Percentiles rank a stretch among this genome's conserved stretches.
phyloP scores from a whole-genome alignment of 371 early-diverging fungal species.

The Entomophthora muscae region DNA sequence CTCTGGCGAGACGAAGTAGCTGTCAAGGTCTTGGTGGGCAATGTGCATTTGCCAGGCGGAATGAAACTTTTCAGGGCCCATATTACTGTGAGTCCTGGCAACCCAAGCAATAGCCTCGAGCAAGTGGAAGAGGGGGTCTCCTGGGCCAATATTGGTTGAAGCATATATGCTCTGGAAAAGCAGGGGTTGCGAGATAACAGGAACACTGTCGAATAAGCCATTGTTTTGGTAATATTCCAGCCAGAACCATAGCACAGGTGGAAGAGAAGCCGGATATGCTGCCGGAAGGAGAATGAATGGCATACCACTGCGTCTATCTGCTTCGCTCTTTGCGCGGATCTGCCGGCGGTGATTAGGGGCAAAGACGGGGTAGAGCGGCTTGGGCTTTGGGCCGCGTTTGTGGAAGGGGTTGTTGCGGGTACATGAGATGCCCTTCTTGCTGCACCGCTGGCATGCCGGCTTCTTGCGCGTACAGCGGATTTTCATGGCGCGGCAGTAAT shows the following conservation, averaged over 20 bases:
- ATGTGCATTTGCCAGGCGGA: not conserved
- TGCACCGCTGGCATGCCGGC: not conserved
- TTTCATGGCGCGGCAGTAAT: constrained; percentile 3
- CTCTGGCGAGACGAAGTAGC: not conserved
- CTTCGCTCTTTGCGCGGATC: not conserved
- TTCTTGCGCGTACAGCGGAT: not conserved
- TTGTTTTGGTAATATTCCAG: not conserved
- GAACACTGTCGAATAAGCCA: not conserved
- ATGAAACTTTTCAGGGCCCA: not conserved
- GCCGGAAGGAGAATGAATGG: too few species aligned
- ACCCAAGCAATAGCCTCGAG: not conserved
- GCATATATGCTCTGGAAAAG: not conserved
- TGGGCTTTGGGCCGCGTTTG: constrained; percentile 7
- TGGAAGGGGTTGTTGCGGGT: constrained; percentile 5
- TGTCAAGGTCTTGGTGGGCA: not conserved
- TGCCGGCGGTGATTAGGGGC: not conserved
- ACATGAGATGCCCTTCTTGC: not conserved
- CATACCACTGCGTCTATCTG: too few species aligned
- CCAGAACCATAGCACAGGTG: not conserved
- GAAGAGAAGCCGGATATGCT: not conserved
- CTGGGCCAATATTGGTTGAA: not conserved
- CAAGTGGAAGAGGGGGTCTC: not conserved
- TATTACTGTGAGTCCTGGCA: not conserved
- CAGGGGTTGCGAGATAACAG: not conserved
- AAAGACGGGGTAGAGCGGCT: not conserved